Evolutionary conservation across 2,329 filamentous ascomycete genomes (phyloP).

Genomic region (Stachybotrys chartarum): DNA sequence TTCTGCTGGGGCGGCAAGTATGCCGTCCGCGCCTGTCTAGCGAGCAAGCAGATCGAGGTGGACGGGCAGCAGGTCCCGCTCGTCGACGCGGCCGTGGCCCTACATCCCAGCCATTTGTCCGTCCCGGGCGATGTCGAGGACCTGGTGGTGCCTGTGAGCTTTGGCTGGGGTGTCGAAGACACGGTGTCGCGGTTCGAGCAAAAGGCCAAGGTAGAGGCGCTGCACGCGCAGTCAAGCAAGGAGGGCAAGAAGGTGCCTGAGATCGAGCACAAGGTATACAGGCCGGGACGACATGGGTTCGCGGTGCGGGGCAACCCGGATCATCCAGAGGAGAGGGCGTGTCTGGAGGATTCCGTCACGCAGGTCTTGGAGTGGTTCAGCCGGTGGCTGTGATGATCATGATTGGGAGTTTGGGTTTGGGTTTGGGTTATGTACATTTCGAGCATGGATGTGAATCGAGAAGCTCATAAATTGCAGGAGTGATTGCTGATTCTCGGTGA

Average conservation of each 20-base stretch:
- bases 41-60: conserved; percentile 20
- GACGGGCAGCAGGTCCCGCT: conserved; percentile 24
- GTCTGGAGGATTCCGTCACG: conserved; percentile 15
- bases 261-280: background rate
- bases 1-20: conserved; percentile 30
- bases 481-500: too few relatives aligned
- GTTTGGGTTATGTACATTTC: background rate
- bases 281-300: conserved; percentile 19
- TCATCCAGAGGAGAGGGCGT: conserved; percentile 22
- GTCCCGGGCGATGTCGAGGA: conserved; percentile 25
- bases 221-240: background rate
- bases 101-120: conserved; percentile 27
- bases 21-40: conserved; percentile 18
- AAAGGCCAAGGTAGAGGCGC: background rate
- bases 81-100: conserved; percentile 26
- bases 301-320: conserved; percentile 28
- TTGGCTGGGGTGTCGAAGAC: conserved; percentile 24
- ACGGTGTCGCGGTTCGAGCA: conserved; percentile 9
- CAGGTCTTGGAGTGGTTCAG: conserved; percentile 1
- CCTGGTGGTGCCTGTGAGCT: conserved; percentile 19
- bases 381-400: background rate
- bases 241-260: background rate
- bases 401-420: background rate
- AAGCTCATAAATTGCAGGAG: too few relatives aligned
- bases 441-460: too few relatives aligned